These are phyloP conservation scores for Delonix regia DNA, from an alignment of 306 rosid species.

Conservation along the genomic window DNA sequence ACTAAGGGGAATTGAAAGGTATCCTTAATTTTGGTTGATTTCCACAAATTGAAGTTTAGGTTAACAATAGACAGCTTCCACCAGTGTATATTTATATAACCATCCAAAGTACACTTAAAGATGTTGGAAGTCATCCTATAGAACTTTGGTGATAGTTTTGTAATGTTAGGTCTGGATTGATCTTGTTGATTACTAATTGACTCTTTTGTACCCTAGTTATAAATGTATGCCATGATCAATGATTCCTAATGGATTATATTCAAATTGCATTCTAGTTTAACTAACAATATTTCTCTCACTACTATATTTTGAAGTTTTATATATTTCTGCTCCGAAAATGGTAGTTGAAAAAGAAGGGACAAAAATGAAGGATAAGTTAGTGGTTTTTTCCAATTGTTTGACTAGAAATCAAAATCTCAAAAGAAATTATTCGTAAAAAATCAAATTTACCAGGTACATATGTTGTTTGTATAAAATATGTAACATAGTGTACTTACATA, in stretches of 20 bases:
- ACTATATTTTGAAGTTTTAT: neutral
- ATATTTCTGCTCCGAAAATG: neutral
- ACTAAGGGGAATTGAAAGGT: neutral
- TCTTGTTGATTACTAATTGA: neutral
- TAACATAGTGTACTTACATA: neutral
- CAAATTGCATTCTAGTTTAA: neutral
- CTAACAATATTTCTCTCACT: constrained; percentile 10
- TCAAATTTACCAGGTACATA: neutral
- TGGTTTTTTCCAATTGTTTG: neutral
- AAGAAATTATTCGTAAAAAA: neutral
- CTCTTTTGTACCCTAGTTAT: neutral
- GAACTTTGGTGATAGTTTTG: no score
- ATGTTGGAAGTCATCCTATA: neutral
- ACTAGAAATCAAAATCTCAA: neutral
- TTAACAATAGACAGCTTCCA: neutral
- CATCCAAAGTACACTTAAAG: neutral
- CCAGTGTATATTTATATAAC: neutral
- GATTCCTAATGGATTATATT: constrained; percentile 31
- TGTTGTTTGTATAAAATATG: neutral
- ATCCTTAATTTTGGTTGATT: neutral
- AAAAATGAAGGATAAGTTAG: neutral
- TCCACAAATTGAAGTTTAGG: neutral
- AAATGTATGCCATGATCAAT: neutral
- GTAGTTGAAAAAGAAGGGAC: neutral
- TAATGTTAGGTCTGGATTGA: neutral